These are phyloP conservation scores for Talaromyces sp. DNA, from an alignment of 2,329 filamentous ascomycete genomes.

Conservation along the genomic window DNA sequence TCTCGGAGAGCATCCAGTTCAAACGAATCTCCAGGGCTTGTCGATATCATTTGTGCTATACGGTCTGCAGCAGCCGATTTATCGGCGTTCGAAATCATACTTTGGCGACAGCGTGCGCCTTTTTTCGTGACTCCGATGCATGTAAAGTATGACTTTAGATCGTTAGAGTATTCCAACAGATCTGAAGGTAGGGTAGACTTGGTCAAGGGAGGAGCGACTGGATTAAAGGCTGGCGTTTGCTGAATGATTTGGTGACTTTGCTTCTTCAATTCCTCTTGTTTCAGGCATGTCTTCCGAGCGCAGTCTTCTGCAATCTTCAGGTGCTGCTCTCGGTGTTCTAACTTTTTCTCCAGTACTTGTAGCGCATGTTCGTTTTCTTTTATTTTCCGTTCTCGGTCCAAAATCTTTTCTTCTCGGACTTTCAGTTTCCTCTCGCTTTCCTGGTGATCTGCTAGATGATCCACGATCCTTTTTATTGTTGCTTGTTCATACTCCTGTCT, in stretches of 20 bases:
- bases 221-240: background rate
- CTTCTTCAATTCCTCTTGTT: background rate
- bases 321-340: background rate
- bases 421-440: background rate
- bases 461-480: background rate
- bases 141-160: conserved; percentile 7
- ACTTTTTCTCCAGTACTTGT: background rate
- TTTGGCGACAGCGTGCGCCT: conserved; percentile 5
- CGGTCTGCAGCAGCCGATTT: conserved; percentile 1
- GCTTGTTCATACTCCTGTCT: background rate
- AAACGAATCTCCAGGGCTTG: background rate
- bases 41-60: conserved; percentile 3
- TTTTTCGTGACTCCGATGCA: conserved; percentile 8
- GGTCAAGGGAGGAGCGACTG: background rate
- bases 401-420: background rate
- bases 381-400: background rate
- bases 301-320: background rate
- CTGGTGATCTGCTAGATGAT: background rate
- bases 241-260: background rate
- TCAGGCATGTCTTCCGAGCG: background rate
- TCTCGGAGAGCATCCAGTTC: conserved; percentile 8
- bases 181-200: background rate
- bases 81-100: background rate
- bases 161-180: background rate
- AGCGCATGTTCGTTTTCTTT: background rate